Evolutionary conservation across 805 yeast genomes (phyloP).

Genomic region (Schizosaccharomyces cryophilus): DNA sequence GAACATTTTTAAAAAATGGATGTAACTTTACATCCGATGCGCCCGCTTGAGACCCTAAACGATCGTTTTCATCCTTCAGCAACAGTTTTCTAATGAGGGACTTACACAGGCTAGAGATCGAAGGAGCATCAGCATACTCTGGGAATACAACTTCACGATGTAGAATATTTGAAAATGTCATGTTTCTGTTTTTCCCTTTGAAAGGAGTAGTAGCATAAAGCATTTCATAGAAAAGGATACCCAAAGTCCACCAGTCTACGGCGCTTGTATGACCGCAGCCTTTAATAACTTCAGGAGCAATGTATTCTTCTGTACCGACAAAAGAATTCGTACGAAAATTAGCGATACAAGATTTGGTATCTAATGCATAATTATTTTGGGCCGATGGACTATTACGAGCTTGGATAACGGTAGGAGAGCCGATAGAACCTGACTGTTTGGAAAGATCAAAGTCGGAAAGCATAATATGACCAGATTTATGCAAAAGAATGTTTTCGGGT

Average conservation of each 20-base stretch:
- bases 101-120: constrained; percentile 49
- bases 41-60: constrained; percentile 80
- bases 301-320: constrained; percentile 96
- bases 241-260: constrained; percentile 99
- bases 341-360: constrained; percentile 84
- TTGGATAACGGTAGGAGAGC: constrained; percentile 43
- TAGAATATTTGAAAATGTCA: constrained; percentile 68
- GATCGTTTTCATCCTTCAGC: constrained; percentile 66
- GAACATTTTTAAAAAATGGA: constrained; percentile 69
- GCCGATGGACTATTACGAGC: constrained; percentile 11
- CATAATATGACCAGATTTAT: constrained; percentile 96
- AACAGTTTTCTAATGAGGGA: constrained; percentile 55
- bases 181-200: constrained; percentile 71
- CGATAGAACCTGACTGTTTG: constrained; percentile 57
- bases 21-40: constrained; percentile 87
- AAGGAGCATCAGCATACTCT: constrained; percentile 21
- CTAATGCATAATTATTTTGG: constrained; percentile 36
- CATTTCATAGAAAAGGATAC: constrained; percentile 84
- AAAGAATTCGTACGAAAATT: constrained; percentile 93
- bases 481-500: constrained; percentile 83
- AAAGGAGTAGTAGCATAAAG: constrained; percentile 88
- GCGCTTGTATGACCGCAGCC: constrained; percentile 96
- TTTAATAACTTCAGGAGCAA: constrained; percentile 92
- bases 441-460: constrained; percentile 86
- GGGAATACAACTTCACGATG: constrained; percentile 65